phyloP scores from a whole-genome alignment of 2,329 filamentous ascomycete species.

The Catunica adiposa region DNA sequence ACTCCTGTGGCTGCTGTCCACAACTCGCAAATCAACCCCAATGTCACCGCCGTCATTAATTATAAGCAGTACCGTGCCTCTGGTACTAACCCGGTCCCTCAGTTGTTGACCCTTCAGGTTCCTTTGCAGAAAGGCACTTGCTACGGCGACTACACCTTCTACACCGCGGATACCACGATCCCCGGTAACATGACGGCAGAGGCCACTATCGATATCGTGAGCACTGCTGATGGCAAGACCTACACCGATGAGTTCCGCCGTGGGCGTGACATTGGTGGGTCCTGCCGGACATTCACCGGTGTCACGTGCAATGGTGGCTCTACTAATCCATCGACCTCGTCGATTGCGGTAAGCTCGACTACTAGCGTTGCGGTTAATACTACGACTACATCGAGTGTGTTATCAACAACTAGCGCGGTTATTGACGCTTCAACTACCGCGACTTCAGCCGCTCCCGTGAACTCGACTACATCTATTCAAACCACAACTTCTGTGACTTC shows the following conservation, averaged over 20 bases:
- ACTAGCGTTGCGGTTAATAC: not conserved
- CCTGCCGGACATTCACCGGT: constrained; percentile 27
- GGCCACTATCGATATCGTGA: constrained; percentile 30
- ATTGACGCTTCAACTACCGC: not conserved
- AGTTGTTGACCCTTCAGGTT: constrained; percentile 24
- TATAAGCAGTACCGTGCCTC: constrained; percentile 28
- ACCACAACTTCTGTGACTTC: constrained; percentile 15
- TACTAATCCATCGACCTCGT: constrained; percentile 9
- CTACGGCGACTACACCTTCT: constrained; percentile 33
- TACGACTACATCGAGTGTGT: constrained; percentile 6
- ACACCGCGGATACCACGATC: constrained; percentile 27
- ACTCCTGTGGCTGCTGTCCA: constrained; percentile 32
- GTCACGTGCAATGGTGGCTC: constrained; percentile 17
- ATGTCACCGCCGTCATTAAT: constrained; percentile 27
- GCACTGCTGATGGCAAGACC: constrained; percentile 25
- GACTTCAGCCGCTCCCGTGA: not conserved
- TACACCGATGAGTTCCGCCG: constrained; percentile 33
- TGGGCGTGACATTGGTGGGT: constrained; percentile 27
- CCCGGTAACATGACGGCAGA: constrained; percentile 29
- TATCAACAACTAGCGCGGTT: not conserved
- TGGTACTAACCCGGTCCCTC: constrained; percentile 23
- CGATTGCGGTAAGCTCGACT: constrained; percentile 13
- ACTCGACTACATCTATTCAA: not conserved
- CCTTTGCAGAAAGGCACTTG: constrained; percentile 28
- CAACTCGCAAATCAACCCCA: constrained; percentile 28